Evolutionary conservation across 345 rosid species (phyloP).

Genomic region (Leavenworthia alabamica): DNA sequence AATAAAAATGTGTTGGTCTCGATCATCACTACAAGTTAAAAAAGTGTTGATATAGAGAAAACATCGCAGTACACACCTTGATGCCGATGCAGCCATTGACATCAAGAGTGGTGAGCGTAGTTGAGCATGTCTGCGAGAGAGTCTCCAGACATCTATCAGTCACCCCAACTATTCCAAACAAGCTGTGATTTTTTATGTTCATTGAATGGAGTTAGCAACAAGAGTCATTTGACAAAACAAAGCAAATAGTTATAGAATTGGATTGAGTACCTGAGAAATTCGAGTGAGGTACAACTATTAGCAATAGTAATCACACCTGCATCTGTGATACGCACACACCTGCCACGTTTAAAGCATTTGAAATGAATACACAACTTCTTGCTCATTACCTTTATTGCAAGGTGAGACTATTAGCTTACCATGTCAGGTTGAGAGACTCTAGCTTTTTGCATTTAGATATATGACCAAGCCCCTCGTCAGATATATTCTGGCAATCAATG

Average conservation of each 20-base stretch:
- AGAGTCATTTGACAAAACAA: neutral
- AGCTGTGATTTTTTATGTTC: conserved; percentile 45
- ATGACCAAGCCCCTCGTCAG: conserved; percentile 70
- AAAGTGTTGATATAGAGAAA: neutral
- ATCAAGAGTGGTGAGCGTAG: conserved; percentile 69
- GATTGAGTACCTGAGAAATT: conserved; percentile 59
- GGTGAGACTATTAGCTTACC: conserved; percentile 44
- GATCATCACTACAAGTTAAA: neutral
- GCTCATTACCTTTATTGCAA: neutral
- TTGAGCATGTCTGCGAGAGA: conserved; percentile 65
- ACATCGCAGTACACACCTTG: conserved; percentile 42
- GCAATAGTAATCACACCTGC: conserved; percentile 66
- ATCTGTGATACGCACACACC: conserved; percentile 84
- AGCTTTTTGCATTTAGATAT: conserved; percentile 71
- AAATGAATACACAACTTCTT: conserved; percentile 3
- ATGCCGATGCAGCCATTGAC: conserved; percentile 89
- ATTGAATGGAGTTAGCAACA: conserved; percentile 9
- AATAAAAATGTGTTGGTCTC: neutral
- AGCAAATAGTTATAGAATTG: neutral
- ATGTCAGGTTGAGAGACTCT: conserved; percentile 70
- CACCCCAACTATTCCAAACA: conserved; percentile 92
- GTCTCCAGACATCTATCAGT: conserved; percentile 71
- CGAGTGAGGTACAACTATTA: conserved; percentile 65
- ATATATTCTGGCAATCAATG: conserved; percentile 56
- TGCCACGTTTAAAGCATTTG: conserved; percentile 20